A percentile compares a stretch with the other conserved stretches of the same genome.
Evolutionary conservation across 2,329 filamentous ascomycete genomes (phyloP).

Genomic region (Neoscytalidium dimidiatum): DNA sequence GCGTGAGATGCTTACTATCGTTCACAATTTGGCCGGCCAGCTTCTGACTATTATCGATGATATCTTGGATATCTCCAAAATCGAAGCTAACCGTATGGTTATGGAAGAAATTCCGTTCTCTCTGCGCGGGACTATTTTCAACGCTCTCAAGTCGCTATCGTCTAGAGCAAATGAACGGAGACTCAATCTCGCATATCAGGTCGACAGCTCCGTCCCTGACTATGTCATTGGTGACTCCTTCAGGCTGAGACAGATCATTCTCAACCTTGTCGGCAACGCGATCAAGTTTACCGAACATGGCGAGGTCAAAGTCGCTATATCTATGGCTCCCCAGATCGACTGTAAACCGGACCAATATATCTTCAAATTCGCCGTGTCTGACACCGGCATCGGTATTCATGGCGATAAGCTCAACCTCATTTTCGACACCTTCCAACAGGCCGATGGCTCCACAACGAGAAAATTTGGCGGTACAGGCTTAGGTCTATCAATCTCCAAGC

Average conservation of each 20-base stretch:
- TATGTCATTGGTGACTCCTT: constrained; percentile 96
- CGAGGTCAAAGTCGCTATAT: constrained; percentile 92
- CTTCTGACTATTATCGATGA: constrained; percentile 94
- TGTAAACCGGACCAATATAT: constrained; percentile 78
- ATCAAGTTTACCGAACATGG: constrained; percentile 99
- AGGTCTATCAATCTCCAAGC: constrained; percentile 91
- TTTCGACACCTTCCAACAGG: constrained; percentile 98
- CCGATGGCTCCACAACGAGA: constrained; percentile 92
- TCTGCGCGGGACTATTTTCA: constrained; percentile 91
- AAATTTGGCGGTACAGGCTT: constrained; percentile 95
- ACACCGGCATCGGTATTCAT: constrained; percentile 96
- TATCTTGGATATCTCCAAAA: constrained; percentile 69
- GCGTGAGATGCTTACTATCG: constrained; percentile 97
- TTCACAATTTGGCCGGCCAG: constrained; percentile 95
- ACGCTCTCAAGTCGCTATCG: constrained; percentile 93
- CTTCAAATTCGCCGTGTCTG: constrained; percentile 92
- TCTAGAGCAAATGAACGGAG: constrained; percentile 97
- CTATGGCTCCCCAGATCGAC: constrained; percentile 65
- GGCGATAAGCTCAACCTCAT: constrained; percentile 94
- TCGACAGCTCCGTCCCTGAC: constrained; percentile 90
- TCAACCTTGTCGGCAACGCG: constrained; percentile 95
- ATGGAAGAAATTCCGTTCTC: constrained; percentile 98
- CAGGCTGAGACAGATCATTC: constrained; percentile 91
- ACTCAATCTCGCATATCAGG: constrained; percentile 87
- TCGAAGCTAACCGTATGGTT: constrained; percentile 96